These are phyloP conservation scores for Pythium graminicola DNA, from an alignment of 352 stramenopile species.

Conservation along the genomic window DNA sequence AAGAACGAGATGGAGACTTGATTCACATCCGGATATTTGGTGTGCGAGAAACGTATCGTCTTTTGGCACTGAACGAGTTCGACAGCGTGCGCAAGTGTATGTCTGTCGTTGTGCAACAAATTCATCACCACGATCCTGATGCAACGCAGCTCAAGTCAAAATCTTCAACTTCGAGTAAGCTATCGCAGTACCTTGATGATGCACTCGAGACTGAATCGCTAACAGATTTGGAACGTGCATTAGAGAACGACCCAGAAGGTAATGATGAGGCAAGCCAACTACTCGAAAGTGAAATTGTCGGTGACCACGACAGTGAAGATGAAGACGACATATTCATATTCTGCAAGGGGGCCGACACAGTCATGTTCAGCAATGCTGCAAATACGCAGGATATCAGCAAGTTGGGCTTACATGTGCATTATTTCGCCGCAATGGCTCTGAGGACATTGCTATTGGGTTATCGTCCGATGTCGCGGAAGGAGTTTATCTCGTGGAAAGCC, in stretches of 20 bases:
- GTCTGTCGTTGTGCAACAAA: slow-evolving; percentile 66
- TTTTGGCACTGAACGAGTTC: slow-evolving; percentile 82
- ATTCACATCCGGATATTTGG: slow-evolving; percentile 76
- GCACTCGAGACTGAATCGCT: slow-evolving; percentile 14
- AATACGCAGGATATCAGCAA: slow-evolving; percentile 73
- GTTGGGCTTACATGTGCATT: slow-evolving; percentile 73
- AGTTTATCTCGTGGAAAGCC: slow-evolving; percentile 69
- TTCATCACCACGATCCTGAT: slow-evolving; percentile 19
- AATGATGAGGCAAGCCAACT: slow-evolving; percentile 6
- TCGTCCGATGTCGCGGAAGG: slow-evolving; percentile 44
- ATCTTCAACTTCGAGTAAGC: slow-evolving; percentile 15
- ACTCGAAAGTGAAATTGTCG: slow-evolving; percentile 19
- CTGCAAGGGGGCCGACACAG: slow-evolving; percentile 83
- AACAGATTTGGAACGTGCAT: slow-evolving; percentile 29
- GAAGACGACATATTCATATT: slow-evolving; percentile 70
- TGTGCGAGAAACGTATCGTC: slow-evolving; percentile 58
- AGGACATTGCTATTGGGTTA: slow-evolving; percentile 82
- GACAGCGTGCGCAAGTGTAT: slow-evolving; percentile 85
- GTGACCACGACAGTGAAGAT: slow-evolving; percentile 15
- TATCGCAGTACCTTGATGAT: slow-evolving; percentile 9
- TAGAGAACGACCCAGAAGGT: slow-evolving; percentile 11
- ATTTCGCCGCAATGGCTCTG: slow-evolving; percentile 84
- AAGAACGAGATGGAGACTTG: slow-evolving; percentile 67
- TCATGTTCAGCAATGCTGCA: slow-evolving; percentile 80
- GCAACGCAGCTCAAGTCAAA: slow-evolving; percentile 8